Evolutionary conservation across 139 green algal genomes (phyloP).

Genomic region (Coelastrella sp.): DNA sequence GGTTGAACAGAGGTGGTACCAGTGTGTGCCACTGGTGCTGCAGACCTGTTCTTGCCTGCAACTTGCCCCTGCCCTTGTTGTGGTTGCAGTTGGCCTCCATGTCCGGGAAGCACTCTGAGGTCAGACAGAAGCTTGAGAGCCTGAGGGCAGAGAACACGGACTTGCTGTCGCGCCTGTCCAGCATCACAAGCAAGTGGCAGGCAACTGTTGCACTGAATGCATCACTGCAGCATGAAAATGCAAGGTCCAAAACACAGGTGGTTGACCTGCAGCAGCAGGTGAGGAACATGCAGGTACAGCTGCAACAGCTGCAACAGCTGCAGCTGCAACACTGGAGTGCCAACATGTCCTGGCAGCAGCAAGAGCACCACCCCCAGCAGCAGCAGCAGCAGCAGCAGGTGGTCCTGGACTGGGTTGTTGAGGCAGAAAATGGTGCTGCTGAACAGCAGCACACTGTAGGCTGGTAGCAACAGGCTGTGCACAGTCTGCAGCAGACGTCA

Average conservation of each 20-base stretch:
- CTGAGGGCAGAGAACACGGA: not conserved
- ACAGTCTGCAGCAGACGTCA: too few species aligned
- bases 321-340: not conserved
- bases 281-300: not conserved
- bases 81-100: not conserved
- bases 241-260: not conserved
- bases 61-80: not conserved
- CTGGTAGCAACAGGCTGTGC: too few species aligned
- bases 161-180: not conserved
- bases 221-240: not conserved
- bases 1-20: too few species aligned
- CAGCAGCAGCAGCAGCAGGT: conserved; percentile 15
- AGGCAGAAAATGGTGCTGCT: not conserved
- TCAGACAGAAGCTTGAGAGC: not conserved
- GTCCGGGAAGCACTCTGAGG: not conserved
- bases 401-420: not conserved
- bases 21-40: not conserved
- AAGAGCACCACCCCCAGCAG: conserved; percentile 1
- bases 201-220: not conserved
- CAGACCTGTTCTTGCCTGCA: not conserved
- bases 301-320: not conserved
- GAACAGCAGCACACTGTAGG: too few species aligned
- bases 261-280: not conserved
- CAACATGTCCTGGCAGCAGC: not conserved
- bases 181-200: not conserved